These are phyloP conservation scores for Rhizodiscina lignyota DNA, from an alignment of 495 filamentous ascomycete genomes.

Conservation along the genomic window DNA sequence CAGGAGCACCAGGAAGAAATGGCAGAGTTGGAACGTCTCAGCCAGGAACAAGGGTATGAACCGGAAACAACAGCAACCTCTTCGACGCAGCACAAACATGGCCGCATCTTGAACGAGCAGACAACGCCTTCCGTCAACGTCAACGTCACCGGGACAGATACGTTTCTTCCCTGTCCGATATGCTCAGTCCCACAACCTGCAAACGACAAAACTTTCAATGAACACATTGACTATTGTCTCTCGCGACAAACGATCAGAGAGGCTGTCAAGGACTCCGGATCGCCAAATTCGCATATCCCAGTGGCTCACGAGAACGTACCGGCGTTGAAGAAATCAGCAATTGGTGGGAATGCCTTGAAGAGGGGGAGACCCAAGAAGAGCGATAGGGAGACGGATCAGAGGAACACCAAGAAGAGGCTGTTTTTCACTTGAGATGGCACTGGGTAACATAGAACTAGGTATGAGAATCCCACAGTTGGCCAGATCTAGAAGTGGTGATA, in stretches of 20 bases:
- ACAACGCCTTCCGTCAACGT: conserved; percentile 5
- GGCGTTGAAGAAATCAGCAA: no score
- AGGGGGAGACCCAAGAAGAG: no score
- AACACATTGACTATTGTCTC: conserved; percentile 87
- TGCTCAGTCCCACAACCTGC: conserved; percentile 57
- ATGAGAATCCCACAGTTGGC: no score
- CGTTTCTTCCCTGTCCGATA: conserved; percentile 76
- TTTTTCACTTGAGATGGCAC: no score
- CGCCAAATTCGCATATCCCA: no score
- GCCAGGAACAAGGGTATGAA: conserved; percentile 25
- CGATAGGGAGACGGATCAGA: no score
- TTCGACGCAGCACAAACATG: background rate
- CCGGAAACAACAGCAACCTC: background rate
- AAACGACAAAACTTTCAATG: conserved; percentile 69
- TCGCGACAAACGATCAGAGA: conserved; percentile 75
- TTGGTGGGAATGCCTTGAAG: no score
- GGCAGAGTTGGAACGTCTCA: conserved; percentile 43
- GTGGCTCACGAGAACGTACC: no score
- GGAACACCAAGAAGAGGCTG: no score
- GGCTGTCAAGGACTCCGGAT: conserved; percentile 17
- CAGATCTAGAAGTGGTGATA: no score
- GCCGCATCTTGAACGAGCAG: conserved; percentile 4
- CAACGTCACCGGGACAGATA: conserved; percentile 4
- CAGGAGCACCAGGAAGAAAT: conserved; percentile 50
- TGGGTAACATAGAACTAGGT: no score